Percentiles rank a stretch among this genome's conserved stretches.
phyloP scores from a whole-genome alignment of 257 asterid genomes.

The Scutellaria barbata region DNA sequence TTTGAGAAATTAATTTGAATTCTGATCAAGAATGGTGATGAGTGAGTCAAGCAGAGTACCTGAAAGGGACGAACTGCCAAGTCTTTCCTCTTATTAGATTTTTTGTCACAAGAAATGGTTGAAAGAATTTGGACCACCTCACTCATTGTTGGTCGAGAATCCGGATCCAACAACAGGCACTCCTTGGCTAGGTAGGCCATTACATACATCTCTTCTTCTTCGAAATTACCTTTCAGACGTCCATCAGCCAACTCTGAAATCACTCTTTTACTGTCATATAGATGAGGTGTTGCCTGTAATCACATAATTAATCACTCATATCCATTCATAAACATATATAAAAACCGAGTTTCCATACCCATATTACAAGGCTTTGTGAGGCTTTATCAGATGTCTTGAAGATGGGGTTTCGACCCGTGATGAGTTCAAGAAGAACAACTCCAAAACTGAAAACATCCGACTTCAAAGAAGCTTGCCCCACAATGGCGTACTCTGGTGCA shows the following conservation, averaged over 20 bases:
- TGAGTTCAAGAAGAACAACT: slow-evolving; percentile 94
- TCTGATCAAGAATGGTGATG: no score
- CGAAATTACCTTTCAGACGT: slow-evolving; percentile 58
- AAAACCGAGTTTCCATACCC: slow-evolving; percentile 57
- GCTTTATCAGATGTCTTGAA: slow-evolving; percentile 58
- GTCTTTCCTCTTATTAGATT: slow-evolving; percentile 70
- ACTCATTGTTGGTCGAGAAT: slow-evolving; percentile 89
- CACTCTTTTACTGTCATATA: slow-evolving; percentile 80
- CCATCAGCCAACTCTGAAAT: slow-evolving; percentile 87
- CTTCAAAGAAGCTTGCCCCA: slow-evolving; percentile 84
- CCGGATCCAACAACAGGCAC: slow-evolving; percentile 91
- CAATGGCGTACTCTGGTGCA: slow-evolving; percentile 91
- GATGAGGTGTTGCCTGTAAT: slow-evolving; percentile 77
- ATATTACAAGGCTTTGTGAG: slow-evolving; percentile 88
- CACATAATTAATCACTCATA: no score
- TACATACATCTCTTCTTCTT: slow-evolving; percentile 92
- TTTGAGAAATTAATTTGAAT: not conserved
- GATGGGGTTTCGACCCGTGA: slow-evolving; percentile 84
- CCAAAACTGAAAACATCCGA: slow-evolving; percentile 99
- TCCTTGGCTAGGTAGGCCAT: slow-evolving; percentile 95
- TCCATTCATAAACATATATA: no score
- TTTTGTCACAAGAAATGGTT: slow-evolving; percentile 76
- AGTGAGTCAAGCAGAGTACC: not conserved
- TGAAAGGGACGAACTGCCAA: slow-evolving; percentile 50
- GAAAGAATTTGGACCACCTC: slow-evolving; percentile 95